A percentile compares a stretch with the other conserved stretches of the same genome.
phyloP scores from a whole-genome alignment of 2,329 filamentous ascomycete genomes.

The Colletotrichum ledebouriae region DNA sequence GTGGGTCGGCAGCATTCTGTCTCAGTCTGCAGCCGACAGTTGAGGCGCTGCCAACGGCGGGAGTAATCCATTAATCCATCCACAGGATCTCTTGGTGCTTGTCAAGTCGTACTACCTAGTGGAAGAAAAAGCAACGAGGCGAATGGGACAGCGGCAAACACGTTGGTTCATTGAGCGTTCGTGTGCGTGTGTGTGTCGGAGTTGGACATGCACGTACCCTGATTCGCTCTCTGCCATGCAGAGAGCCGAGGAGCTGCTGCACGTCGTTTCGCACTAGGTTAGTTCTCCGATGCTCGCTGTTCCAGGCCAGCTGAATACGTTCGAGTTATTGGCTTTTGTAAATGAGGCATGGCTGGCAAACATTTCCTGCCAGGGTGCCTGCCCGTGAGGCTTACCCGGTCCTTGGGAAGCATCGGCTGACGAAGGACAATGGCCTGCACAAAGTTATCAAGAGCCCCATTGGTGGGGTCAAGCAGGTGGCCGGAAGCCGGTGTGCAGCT shows the following conservation, averaged over 20 bases:
- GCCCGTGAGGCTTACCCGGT: conserved; percentile 12
- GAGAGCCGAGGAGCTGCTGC: conserved; percentile 15
- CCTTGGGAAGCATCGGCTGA: background rate
- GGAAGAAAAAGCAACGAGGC: conserved; percentile 10
- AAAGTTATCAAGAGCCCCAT: background rate
- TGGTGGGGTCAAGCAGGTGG: background rate
- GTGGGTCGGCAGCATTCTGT: conserved; percentile 1
- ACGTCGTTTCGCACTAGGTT: conserved; percentile 1
- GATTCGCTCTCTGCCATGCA: conserved; percentile 12
- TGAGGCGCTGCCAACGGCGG: conserved; percentile 30
- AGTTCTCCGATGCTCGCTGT: background rate
- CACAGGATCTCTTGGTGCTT: background rate
- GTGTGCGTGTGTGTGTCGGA: background rate
- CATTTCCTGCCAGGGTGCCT: too few relatives aligned
- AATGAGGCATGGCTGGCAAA: background rate
- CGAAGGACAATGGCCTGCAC: background rate
- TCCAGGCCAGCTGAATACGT: conserved; percentile 1
- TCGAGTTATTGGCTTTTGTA: background rate
- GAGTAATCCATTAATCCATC: background rate
- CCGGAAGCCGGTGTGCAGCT: conserved; percentile 17
- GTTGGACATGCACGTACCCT: background rate
- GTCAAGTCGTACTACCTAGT: background rate
- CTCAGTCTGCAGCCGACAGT: conserved; percentile 31
- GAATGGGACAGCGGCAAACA: too few relatives aligned
- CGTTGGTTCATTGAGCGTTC: background rate